Evolutionary conservation across 345 rosid genomes (phyloP), one percentile per base, ranked within the genome.

Genomic region (Gossypium stocksii): DNA sequence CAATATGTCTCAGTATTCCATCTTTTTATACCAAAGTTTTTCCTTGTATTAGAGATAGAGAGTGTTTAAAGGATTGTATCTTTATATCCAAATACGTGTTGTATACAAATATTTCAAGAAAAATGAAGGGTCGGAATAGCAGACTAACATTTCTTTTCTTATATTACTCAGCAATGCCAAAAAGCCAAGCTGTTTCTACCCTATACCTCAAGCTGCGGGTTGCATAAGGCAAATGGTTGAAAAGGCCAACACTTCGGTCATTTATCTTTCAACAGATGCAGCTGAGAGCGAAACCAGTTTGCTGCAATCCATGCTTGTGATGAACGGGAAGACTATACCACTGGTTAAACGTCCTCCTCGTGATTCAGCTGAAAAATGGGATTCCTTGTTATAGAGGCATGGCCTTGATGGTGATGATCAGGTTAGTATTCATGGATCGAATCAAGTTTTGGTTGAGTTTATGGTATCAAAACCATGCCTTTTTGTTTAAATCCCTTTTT

Each of bases 241-340:
- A 80, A 91, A 81, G 80, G 87, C 89, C 41, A 83, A 82, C 10
- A 80, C 89, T 76, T 93, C 93, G 3, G 90, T 89, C 48, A 85
- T 93, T 51, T 94, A 94, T 76, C 96, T 94, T 59, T 94, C 99
- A 74, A 94, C 99, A 2, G 99, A 94, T 86, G 98, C 99, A 7
- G 99, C 99, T 46, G 93, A 87, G 76, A 92, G 97, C 68, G 98
- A 95, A 89, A 93, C 92, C 75, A 77, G 85, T 80, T 81, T 95
- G 82, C 81, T 95, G 78, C 97, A 88, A 76, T 91, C 96, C 4
- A 79, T 95, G n/a, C 52, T 95, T 77, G 80, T 77, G 71, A 67
- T 85, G 68, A 83, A 90, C 76, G 95, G 97, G 60, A 90, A 85
- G 82, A 78, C 81, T n/a, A 79, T 94, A 51, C 93, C 97, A 9